phyloP scores from a whole-genome alignment of 371 early-diverging fungal species.

The Mucor plumbeus region DNA sequence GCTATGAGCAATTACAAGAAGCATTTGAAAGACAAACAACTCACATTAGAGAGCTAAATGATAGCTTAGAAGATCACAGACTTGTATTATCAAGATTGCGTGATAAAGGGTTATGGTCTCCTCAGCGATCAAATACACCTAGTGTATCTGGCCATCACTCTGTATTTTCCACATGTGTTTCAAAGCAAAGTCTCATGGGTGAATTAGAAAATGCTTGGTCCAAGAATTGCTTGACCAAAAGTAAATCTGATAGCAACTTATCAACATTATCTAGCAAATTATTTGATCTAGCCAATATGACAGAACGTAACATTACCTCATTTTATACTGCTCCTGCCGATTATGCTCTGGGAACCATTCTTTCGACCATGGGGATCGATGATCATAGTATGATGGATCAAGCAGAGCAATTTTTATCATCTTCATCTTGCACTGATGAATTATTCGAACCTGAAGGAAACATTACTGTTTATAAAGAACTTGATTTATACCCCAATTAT shows the following conservation, averaged over 20 bases:
- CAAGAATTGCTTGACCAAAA: background rate
- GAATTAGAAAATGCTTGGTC: slow-evolving; percentile 31
- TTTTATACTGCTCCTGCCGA: slow-evolving; percentile 41
- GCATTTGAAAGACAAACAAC: slow-evolving; percentile 32
- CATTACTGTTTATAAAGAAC: slow-evolving; percentile 16
- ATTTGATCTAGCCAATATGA: slow-evolving; percentile 30
- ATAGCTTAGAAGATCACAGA: slow-evolving; percentile 48
- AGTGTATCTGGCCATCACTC: slow-evolving; percentile 13
- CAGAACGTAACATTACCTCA: slow-evolving; percentile 38
- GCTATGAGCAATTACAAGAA: slow-evolving; percentile 31
- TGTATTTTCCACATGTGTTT: background rate
- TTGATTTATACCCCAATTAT: slow-evolving; percentile 28
- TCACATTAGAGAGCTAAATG: slow-evolving; percentile 37
- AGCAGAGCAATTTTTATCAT: slow-evolving; percentile 23
- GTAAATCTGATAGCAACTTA: slow-evolving; percentile 4
- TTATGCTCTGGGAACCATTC: slow-evolving; percentile 33
- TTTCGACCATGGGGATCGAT: slow-evolving; percentile 32
- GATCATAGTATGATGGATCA: slow-evolving; percentile 29
- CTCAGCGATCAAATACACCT: slow-evolving; percentile 7
- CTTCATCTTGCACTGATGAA: slow-evolving; percentile 3
- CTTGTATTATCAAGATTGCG: slow-evolving; percentile 21
- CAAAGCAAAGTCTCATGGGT: slow-evolving; percentile 22
- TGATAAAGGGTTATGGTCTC: slow-evolving; percentile 24
- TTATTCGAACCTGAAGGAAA: slow-evolving; percentile 29
- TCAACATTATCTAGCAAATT: slow-evolving; percentile 13